These are phyloP conservation scores for Globisporangium cederbergense DNA, from an alignment of 352 stramenopile genomes.

Conservation along the genomic window DNA sequence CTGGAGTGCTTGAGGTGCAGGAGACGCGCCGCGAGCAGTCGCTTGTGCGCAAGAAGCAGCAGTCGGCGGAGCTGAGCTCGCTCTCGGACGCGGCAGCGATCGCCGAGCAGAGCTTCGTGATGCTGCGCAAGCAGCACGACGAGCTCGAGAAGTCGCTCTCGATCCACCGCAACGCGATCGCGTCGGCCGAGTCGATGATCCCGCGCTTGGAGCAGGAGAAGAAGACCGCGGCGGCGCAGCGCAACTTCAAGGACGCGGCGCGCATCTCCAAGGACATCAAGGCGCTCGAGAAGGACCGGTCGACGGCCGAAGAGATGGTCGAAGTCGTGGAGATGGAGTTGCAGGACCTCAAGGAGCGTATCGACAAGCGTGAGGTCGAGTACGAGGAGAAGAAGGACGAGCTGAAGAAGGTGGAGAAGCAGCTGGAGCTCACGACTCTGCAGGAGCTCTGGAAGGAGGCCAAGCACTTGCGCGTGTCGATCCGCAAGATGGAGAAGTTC, in stretches of 20 bases:
- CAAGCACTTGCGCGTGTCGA: constrained; percentile 47
- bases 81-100: constrained; percentile 65
- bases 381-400: constrained; percentile 79
- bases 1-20: constrained; percentile 66
- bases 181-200: constrained; percentile 76
- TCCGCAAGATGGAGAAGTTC: constrained; percentile 67
- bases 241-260: constrained; percentile 87
- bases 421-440: constrained; percentile 60
- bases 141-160: constrained; percentile 72
- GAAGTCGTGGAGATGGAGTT: constrained; percentile 83
- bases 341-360: constrained; percentile 69
- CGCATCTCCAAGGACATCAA: constrained; percentile 87
- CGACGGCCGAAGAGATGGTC: constrained; percentile 76
- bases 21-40: constrained; percentile 65
- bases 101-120: constrained; percentile 71
- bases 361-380: constrained; percentile 62
- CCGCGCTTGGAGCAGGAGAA: constrained; percentile 78
- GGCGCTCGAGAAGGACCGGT: constrained; percentile 78
- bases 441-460: constrained; percentile 79
- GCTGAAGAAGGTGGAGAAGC: constrained; percentile 69
- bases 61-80: constrained; percentile 63
- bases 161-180: constrained; percentile 78
- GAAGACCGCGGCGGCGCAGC: constrained; percentile 63
- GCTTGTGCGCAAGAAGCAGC: constrained; percentile 69
- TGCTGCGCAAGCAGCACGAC: constrained; percentile 71